Evolutionary conservation across 371 early-diverging fungal genomes (phyloP).

Genomic region (Syncephalis plumigaleata): DNA sequence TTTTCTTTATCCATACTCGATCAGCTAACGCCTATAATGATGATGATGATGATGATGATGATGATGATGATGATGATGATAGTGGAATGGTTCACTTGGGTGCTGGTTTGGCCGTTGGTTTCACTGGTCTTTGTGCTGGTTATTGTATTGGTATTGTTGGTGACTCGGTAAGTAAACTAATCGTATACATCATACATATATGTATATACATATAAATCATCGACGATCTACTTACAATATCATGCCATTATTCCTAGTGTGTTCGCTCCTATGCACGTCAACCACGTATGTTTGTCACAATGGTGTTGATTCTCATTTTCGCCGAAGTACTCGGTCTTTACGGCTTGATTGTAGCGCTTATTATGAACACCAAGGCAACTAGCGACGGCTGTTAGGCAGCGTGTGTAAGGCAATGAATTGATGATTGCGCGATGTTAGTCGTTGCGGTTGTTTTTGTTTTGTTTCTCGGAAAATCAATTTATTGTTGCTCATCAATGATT

Average conservation of each 20-base stretch:
- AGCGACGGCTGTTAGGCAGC: not conserved
- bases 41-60: not conserved
- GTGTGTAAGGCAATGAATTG: not conserved
- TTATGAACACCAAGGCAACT: conserved; percentile 76
- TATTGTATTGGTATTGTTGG: conserved; percentile 95
- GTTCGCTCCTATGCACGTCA: conserved; percentile 87
- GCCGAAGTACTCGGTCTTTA: conserved; percentile 94
- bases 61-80: conserved; percentile 4
- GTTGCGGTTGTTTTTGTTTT: too few species aligned
- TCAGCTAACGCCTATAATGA: too few species aligned
- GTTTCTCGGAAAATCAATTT: too few species aligned
- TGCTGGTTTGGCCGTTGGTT: conserved; percentile 86
- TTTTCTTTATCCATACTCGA: not conserved
- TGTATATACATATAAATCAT: not conserved
- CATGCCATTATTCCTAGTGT: conserved; percentile 15
- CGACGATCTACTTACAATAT: not conserved
- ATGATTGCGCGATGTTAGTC: too few species aligned
- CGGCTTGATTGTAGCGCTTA: conserved; percentile 89
- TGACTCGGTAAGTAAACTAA: conserved; percentile 55
- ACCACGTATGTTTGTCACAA: conserved; percentile 86
- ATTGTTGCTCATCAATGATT: too few species aligned
- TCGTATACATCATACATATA: not conserved
- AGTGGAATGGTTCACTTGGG: conserved; percentile 79
- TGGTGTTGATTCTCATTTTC: conserved; percentile 94
- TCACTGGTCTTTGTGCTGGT: conserved; percentile 88